A percentile compares a stretch with the other conserved stretches of the same genome.
Conservation (phyloP, 768 basidiomycete genomes). For the Sarcodon aspratus region DNA sequence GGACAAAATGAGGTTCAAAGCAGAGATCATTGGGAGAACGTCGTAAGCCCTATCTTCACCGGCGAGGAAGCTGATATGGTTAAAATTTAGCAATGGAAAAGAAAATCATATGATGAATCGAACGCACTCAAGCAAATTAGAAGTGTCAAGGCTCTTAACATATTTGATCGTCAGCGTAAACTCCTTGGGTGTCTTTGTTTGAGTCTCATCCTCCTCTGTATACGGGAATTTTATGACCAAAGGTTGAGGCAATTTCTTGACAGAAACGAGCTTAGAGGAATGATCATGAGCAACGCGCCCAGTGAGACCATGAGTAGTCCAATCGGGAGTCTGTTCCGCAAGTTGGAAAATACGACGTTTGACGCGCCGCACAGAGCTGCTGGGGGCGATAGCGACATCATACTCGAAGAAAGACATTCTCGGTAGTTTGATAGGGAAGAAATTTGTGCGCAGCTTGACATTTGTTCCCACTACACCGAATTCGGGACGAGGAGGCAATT, state of each 20-base stretch:
- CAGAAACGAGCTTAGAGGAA: constrained; percentile 33
- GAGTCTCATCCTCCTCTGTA: constrained; percentile 34
- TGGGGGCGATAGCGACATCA: constrained; percentile 29
- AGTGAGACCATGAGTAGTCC: constrained; percentile 27
- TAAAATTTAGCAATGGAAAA: not conserved
- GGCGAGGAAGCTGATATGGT: constrained; percentile 25
- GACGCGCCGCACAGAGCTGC: constrained; percentile 25
- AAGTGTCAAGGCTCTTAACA: constrained; percentile 31
- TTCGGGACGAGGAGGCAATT: constrained; percentile 36
- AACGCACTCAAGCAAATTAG: constrained; percentile 26
- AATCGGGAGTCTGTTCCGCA: constrained; percentile 30
- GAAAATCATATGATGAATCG: not conserved
- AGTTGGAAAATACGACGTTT: constrained; percentile 36
- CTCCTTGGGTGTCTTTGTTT: constrained; percentile 21
- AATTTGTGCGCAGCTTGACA: constrained; percentile 40
- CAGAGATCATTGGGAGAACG: constrained; percentile 33
- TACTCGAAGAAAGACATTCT: constrained; percentile 38
- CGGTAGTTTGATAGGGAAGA: constrained; percentile 38
- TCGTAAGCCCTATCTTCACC: constrained; percentile 36
- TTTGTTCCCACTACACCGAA: constrained; percentile 30
- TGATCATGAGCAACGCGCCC: constrained; percentile 35
- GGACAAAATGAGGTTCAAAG: constrained; percentile 38
- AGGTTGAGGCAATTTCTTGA: constrained; percentile 28
- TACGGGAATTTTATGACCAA: constrained; percentile 26
- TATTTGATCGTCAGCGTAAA: constrained; percentile 34